phyloP scores from a whole-genome alignment of 1,284 basidiomycete genomes.

The Apiotrichum veenhuisii region DNA sequence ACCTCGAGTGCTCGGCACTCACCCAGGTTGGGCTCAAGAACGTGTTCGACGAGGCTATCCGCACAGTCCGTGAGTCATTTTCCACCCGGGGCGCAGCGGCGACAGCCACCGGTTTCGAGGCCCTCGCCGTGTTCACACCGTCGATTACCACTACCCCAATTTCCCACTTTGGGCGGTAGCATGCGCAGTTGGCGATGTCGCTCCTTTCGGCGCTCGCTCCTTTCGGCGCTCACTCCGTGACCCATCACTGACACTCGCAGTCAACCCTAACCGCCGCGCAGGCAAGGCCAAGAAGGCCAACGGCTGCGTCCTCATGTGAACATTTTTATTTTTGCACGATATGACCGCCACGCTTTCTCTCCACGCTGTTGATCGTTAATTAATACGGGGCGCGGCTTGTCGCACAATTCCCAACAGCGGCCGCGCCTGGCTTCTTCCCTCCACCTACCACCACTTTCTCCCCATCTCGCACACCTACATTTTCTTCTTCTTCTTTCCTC shows the following conservation, averaged over 20 bases:
- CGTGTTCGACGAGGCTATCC: slow-evolving; percentile 94
- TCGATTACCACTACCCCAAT: too few species aligned
- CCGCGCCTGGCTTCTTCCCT: not conserved
- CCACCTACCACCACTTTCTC: not conserved
- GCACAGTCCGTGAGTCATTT: slow-evolving; percentile 69
- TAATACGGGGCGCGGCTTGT: not conserved
- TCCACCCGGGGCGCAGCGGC: too few species aligned
- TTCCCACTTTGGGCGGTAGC: too few species aligned
- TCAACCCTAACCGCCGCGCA: slow-evolving; percentile 44
- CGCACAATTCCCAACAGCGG: not conserved
- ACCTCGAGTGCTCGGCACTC: slow-evolving; percentile 60
- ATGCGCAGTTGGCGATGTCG: too few species aligned
- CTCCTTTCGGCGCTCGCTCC: too few species aligned
- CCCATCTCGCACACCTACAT: not conserved
- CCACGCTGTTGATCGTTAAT: not conserved
- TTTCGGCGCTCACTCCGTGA: too few species aligned
- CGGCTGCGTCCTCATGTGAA: slow-evolving; percentile 43
- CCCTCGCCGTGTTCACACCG: too few species aligned
- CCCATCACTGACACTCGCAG: slow-evolving; percentile 18
- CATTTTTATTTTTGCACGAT: not conserved
- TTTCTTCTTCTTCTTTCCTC: not conserved
- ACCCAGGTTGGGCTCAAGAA: slow-evolving; percentile 97
- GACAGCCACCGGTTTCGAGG: too few species aligned
- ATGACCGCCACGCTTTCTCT: not conserved
- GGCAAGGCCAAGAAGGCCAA: slow-evolving; percentile 39